A percentile compares a stretch with the other conserved stretches of the same genome.
These are phyloP conservation scores for Penicillium sp. DNA, from an alignment of 2,329 filamentous ascomycete genomes.

Conservation along the genomic window DNA sequence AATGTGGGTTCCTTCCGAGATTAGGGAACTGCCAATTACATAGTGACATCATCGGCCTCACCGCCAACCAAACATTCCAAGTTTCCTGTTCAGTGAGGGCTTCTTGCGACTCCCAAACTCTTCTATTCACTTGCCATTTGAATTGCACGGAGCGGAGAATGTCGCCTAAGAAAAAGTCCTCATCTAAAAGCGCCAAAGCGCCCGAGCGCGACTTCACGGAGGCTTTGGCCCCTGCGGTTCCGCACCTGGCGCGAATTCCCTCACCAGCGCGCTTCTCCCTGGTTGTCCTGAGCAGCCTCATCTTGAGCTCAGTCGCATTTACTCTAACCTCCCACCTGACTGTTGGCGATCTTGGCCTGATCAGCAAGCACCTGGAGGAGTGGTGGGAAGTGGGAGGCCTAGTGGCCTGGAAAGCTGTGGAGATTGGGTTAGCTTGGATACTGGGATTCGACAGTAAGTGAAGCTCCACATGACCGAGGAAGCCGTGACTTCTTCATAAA, in stretches of 20 bases:
- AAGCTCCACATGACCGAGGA: background rate
- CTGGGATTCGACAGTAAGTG: conserved; percentile 64
- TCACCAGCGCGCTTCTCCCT: conserved; percentile 46
- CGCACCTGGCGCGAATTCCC: conserved; percentile 29
- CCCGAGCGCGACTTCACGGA: conserved; percentile 15
- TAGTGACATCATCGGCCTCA: conserved; percentile 38
- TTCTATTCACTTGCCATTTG: background rate
- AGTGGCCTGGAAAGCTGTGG: conserved; percentile 60
- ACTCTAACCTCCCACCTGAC: conserved; percentile 62
- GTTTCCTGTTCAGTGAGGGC: background rate
- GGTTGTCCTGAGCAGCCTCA: conserved; percentile 56
- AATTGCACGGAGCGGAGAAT: background rate
- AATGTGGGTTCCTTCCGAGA: conserved; percentile 10
- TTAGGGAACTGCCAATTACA: background rate
- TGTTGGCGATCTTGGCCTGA: conserved; percentile 64
- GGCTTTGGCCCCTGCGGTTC: conserved; percentile 11
- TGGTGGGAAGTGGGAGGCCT: conserved; percentile 61
- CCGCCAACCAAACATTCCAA: conserved; percentile 5
- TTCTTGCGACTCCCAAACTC: background rate
- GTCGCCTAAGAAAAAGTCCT: conserved; percentile 21
- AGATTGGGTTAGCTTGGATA: conserved; percentile 73
- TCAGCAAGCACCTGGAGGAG: conserved; percentile 65
- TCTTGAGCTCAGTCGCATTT: conserved; percentile 65
- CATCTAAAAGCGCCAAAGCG: conserved; percentile 8
- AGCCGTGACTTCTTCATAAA: background rate